phyloP scores from a whole-genome alignment of 2,329 filamentous ascomycete species.

The Penicillium sp. region DNA sequence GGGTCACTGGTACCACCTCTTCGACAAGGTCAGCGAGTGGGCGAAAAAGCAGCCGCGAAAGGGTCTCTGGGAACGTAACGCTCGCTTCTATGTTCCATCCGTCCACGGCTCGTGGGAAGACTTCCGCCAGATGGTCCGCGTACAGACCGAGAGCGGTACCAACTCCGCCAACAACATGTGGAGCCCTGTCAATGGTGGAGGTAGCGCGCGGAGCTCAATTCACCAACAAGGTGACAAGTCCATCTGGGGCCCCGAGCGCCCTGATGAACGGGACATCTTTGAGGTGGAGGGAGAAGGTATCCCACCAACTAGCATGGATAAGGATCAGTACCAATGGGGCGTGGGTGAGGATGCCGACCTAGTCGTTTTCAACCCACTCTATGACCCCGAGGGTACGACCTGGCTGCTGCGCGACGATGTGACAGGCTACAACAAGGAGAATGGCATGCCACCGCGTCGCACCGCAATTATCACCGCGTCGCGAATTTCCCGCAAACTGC shows the following conservation, averaged over 20 bases:
- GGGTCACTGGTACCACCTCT: slow-evolving; percentile 77
- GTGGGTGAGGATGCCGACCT: slow-evolving; percentile 87
- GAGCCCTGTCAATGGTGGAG: slow-evolving; percentile 47
- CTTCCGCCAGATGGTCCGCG: slow-evolving; percentile 72
- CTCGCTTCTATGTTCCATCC: slow-evolving; percentile 72
- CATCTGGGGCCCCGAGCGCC: slow-evolving; percentile 81
- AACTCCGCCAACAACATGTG: slow-evolving; percentile 66
- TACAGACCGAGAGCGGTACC: slow-evolving; percentile 70
- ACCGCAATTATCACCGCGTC: slow-evolving; percentile 86
- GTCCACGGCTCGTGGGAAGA: slow-evolving; percentile 78
- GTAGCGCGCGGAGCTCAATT: slow-evolving; percentile 24
- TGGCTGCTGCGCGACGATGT: slow-evolving; percentile 83
- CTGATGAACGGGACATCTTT: slow-evolving; percentile 67
- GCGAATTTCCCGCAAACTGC: slow-evolving; percentile 74
- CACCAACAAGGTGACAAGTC: slow-evolving; percentile 55
- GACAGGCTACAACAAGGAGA: slow-evolving; percentile 72
- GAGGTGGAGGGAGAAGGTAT: slow-evolving; percentile 69
- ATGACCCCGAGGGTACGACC: slow-evolving; percentile 80
- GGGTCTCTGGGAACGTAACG: slow-evolving; percentile 76
- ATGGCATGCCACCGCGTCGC: slow-evolving; percentile 65
- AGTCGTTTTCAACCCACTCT: slow-evolving; percentile 88
- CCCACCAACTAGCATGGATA: slow-evolving; percentile 70
- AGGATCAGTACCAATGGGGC: slow-evolving; percentile 82
- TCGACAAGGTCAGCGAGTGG: slow-evolving; percentile 69
- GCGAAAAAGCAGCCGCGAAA: slow-evolving; percentile 71